Evolutionary conservation across 495 filamentous ascomycete genomes (phyloP), one percentile per base, ranked within the genome.

Genomic region (Venustampulla echinocandica): DNA sequence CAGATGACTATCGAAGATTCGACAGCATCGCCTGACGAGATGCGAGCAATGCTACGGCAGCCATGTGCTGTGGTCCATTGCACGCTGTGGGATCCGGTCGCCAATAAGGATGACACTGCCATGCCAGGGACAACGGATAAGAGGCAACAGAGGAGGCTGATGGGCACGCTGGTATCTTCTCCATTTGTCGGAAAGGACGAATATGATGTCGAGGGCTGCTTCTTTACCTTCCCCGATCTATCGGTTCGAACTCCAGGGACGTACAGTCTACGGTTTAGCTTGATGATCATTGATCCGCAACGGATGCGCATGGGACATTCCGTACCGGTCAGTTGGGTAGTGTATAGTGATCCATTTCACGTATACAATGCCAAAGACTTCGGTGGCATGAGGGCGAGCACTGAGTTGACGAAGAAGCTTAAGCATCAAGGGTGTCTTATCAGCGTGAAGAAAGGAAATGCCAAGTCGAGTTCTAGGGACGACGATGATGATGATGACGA

Each of bases 311-410:
- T 42, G 23, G 56, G 54, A 5, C 17, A 28, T 20, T 72, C 68
- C 30, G 75, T 74, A 24, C 75, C 80, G 10, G 78, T 86, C 19
- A 67, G 84, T 4, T 79, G 81, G 0, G 71, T 77, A 23, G 74
- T 74, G 13, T 80, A 85, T 75, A 90, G 83, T 49, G 80, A 87
- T 33, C 68, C 79, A 7, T 96, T 97, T 60, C 80, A 81, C 18
- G 92, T 96, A 17, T 95, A 82, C 62, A 87, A 87, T 15, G 88
- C 90, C n/a, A 96, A 96, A 61, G 90, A 96, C 61, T 97, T 97
- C 52, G 87, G 87, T 0, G 90, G 92, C 6, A 95, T 97, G 92
- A 70, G 79, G 44, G 79, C 81, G 0, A 84, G 79, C 58, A 84
- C 80, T 19, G 64, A 70, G 18, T 58, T 88, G 24, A 84, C 83